Evolutionary conservation across 2,329 filamentous ascomycete species (phyloP).

Genomic region (Talaromyces funiculosus): DNA sequence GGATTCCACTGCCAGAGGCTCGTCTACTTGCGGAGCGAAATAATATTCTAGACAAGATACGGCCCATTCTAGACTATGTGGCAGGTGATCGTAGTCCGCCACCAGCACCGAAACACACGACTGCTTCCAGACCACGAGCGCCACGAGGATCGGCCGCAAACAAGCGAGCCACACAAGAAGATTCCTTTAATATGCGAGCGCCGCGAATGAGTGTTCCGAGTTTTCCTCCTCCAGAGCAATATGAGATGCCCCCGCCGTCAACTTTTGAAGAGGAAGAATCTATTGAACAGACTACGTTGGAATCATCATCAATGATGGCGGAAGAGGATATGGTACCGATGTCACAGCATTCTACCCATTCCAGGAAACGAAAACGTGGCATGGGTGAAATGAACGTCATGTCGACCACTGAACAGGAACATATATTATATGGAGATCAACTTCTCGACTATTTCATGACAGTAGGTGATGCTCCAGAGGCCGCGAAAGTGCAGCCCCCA

Average conservation of each 20-base stretch:
- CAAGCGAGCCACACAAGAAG: conserved; percentile 41
- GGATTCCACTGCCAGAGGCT: conserved; percentile 84
- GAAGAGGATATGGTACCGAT: conserved; percentile 74
- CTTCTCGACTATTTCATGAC: conserved; percentile 94
- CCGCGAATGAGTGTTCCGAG: conserved; percentile 32
- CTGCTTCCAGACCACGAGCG: conserved; percentile 68
- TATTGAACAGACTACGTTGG: conserved; percentile 74
- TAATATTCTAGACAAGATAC: conserved; percentile 74
- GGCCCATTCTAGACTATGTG: conserved; percentile 82
- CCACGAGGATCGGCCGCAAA: conserved; percentile 61
- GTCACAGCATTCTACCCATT: conserved; percentile 54
- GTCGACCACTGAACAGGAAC: conserved; percentile 67
- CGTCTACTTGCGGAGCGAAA: conserved; percentile 80
- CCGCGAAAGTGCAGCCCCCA: conserved; percentile 55
- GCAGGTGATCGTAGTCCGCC: conserved; percentile 83
- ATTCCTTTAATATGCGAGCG: conserved; percentile 27
- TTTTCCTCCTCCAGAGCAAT: conserved; percentile 56
- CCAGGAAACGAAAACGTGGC: conserved; percentile 71
- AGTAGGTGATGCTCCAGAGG: conserved; percentile 66
- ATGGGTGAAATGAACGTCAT: conserved; percentile 55
- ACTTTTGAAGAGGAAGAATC: conserved; percentile 71
- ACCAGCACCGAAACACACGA: conserved; percentile 83
- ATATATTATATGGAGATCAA: conserved; percentile 86
- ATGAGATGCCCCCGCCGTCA: conserved; percentile 53
- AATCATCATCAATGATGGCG: conserved; percentile 76